Evolutionary conservation across 345 rosid species (phyloP).

Genomic region (Sonneratia caseolaris): DNA sequence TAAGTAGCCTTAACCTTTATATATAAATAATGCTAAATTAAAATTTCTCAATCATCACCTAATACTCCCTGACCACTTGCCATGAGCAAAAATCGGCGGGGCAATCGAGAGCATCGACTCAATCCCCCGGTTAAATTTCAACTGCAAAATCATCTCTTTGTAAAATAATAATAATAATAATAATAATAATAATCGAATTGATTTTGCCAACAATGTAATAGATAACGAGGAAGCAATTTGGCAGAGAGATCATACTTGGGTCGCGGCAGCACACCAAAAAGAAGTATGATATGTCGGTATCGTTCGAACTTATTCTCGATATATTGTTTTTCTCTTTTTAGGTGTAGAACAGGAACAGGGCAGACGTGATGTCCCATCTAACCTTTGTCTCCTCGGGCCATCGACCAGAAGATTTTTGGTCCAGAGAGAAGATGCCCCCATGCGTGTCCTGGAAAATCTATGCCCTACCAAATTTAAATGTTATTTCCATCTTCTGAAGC

Average conservation of each 20-base stretch:
- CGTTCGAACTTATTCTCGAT: too few relatives aligned
- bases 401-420: background rate
- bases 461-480: background rate
- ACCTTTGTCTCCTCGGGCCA: background rate
- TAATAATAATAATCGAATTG: too few relatives aligned
- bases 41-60: conserved; percentile 2
- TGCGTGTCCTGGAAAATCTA: background rate
- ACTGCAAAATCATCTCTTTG: background rate
- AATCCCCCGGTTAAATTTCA: background rate
- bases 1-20: too few relatives aligned
- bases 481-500: background rate
- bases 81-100: background rate
- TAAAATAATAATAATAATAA: too few relatives aligned
- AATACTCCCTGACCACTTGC: background rate
- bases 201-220: too few relatives aligned
- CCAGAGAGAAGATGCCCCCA: background rate
- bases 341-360: too few relatives aligned
- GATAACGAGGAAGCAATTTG: too few relatives aligned
- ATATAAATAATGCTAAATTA: too few relatives aligned
- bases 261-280: too few relatives aligned
- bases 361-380: background rate
- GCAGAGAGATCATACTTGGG: too few relatives aligned
- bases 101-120: background rate
- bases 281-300: too few relatives aligned
- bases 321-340: too few relatives aligned